These are phyloP conservation scores for Coniophora puteana DNA, from an alignment of 1,284 basidiomycete genomes.

Conservation along the genomic window DNA sequence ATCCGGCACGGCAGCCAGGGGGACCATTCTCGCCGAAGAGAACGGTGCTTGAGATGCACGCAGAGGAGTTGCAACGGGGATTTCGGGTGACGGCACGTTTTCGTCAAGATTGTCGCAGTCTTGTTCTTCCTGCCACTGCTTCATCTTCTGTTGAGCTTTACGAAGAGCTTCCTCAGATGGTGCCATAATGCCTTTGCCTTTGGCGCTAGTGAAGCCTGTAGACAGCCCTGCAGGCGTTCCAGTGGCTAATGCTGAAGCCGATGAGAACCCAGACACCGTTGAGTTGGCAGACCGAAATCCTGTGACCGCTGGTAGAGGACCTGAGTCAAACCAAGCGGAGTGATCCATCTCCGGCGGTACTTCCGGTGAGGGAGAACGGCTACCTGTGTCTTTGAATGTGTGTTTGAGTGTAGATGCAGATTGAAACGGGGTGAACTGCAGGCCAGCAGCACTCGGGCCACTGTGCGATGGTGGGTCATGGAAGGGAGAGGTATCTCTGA, in stretches of 20 bases:
- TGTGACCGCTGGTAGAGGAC: conserved; percentile 21
- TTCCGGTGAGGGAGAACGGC: conserved; percentile 45
- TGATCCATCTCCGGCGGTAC: conserved; percentile 42
- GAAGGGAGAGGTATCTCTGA: background rate
- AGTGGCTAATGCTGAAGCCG: conserved; percentile 6
- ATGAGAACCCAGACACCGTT: background rate
- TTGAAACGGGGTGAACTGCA: too few relatives aligned
- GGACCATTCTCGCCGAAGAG: too few relatives aligned
- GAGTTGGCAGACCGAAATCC: conserved; percentile 36
- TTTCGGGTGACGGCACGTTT: conserved; percentile 15
- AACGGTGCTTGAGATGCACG: conserved; percentile 8
- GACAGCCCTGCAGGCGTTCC: too few relatives aligned
- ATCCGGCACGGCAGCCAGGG: too few relatives aligned
- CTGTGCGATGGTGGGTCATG: background rate
- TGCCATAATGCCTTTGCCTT: conserved; percentile 34
- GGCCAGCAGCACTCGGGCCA: too few relatives aligned
- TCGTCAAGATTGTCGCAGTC: too few relatives aligned
- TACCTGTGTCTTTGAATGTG: too few relatives aligned
- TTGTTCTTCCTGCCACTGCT: conserved; percentile 49
- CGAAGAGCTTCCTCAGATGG: conserved; percentile 59
- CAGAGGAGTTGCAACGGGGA: conserved; percentile 5
- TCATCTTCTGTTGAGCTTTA: conserved; percentile 51
- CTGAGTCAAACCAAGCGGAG: conserved; percentile 54
- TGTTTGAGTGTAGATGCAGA: too few relatives aligned
- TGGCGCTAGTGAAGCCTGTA: too few relatives aligned